Evolutionary conservation across 2,329 filamentous ascomycete species (phyloP), one percentile per base, ranked within the genome.

Genomic region (Arthrobotrys conoides): DNA sequence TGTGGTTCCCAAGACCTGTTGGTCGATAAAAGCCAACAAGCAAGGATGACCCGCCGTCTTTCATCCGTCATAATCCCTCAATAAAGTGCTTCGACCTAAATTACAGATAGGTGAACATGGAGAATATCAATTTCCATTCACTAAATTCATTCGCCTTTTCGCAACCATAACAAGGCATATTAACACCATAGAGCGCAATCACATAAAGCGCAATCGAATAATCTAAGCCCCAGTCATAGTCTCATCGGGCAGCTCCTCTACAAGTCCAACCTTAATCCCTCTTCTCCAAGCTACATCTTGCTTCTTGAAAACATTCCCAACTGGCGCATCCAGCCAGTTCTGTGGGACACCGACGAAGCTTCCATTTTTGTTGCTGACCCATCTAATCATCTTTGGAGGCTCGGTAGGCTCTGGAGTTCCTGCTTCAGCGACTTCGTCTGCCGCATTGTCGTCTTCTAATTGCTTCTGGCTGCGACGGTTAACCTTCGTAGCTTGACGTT

Each of bases 401-500:
- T 90, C 86, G 80, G 86, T 88, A 44, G 86, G 85, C 1, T 83
- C 84, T 12, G 84, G 83, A 30, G 83, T 82, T 55, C 84, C 69
- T 82, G 86, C 82, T 84, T 81, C 80, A 2, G 63, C 76, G 83
- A 80, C 59, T 84, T 85, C 69, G 66, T 81, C 86, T 72, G 81
- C 83, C 68, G 80, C 84, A 53, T 83, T 87, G 36, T 73, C 71
- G 18, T 79, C 76, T 36, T 72, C 71, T 3, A 75, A 33, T 84
- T 87, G 81, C 88, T 89, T 80, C 87, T 86, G 80, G 59, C 79
- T 59, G 75, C 80, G 44, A 38, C 80, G 24, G 72, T 88, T 91
- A 71, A 89, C 89, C 84, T 95, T 94, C 24, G 92, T 91, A 0
- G 92, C 92, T 83, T 94, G 93, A 83, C 94, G 94, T 84, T 94